Percentiles rank a stretch among this genome's conserved stretches.
phyloP scores from a whole-genome alignment of 768 basidiomycete genomes.

The Trametes cingulata region DNA sequence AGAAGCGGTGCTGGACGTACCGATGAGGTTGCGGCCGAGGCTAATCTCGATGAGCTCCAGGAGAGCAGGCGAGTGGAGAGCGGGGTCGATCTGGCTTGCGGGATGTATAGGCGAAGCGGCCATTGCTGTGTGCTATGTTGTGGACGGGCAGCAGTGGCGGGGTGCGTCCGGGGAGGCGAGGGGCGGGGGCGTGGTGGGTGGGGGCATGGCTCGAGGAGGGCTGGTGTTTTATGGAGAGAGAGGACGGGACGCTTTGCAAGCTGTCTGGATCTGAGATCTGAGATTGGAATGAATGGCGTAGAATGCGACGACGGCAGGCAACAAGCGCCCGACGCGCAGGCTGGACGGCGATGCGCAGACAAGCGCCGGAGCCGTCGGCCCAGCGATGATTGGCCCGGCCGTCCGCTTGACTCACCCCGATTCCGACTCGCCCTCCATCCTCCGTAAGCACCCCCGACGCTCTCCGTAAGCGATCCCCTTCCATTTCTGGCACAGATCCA shows the following conservation, averaged over 20 bases:
- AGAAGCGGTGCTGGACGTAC: slow-evolving; percentile 41
- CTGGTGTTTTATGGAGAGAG: neutral
- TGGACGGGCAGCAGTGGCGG: slow-evolving; percentile 24
- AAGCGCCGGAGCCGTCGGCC: slow-evolving; percentile 8
- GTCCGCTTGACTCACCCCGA: slow-evolving; percentile 7
- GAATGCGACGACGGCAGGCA: slow-evolving; percentile 14
- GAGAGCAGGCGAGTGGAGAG: slow-evolving; percentile 63
- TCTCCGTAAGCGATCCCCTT: slow-evolving; percentile 1
- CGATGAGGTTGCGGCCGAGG: slow-evolving; percentile 60
- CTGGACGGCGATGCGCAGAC: slow-evolving; percentile 12
- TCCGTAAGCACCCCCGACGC: neutral
- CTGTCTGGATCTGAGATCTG: slow-evolving; percentile 19
- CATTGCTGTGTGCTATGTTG: slow-evolving; percentile 14
- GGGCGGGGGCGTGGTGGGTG: slow-evolving; percentile 7
- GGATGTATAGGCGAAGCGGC: slow-evolving; percentile 40
- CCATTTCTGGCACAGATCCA: neutral
- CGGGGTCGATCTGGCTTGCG: slow-evolving; percentile 61
- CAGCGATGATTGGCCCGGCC: slow-evolving; percentile 8
- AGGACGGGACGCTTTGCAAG: slow-evolving; percentile 4
- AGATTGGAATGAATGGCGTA: slow-evolving; percentile 17
- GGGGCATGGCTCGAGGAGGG: slow-evolving; percentile 9
- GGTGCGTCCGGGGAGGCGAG: slow-evolving; percentile 14
- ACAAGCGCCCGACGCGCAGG: too few relatives aligned
- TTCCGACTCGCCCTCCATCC: neutral
- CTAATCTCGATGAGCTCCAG: slow-evolving; percentile 69